Evolutionary conservation across 192 early-diverging fungal genomes (phyloP).

Genomic region (Coemansia erecta): DNA sequence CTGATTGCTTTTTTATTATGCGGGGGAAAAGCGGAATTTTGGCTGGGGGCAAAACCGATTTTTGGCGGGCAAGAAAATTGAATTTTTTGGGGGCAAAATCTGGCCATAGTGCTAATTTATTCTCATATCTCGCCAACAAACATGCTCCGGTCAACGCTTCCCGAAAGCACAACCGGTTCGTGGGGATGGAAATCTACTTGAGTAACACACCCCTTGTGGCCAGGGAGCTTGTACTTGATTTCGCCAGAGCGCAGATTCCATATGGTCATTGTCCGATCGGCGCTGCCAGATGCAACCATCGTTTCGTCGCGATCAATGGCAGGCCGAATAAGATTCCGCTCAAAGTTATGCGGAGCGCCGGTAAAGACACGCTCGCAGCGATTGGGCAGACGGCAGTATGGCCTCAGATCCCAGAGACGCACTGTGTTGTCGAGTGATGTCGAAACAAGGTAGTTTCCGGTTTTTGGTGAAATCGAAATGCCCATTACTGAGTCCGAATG

Average conservation of each 20-base stretch:
- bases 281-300: constrained; percentile 81
- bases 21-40: no score
- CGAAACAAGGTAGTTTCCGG: constrained; percentile 74
- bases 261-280: constrained; percentile 85
- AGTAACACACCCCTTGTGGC: constrained; percentile 92
- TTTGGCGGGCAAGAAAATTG: no score
- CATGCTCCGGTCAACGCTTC: constrained; percentile 83
- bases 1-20: no score
- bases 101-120: neutral
- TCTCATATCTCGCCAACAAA: constrained; percentile 72
- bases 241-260: constrained; percentile 79
- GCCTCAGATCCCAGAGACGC: constrained; percentile 92
- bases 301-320: constrained; percentile 85
- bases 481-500: constrained; percentile 92
- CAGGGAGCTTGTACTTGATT: constrained; percentile 92
- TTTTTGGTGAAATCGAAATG: constrained; percentile 75
- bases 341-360: constrained; percentile 93
- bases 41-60: no score
- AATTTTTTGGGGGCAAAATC: no score
- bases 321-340: constrained; percentile 89
- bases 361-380: constrained; percentile 75
- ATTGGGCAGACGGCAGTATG: constrained; percentile 66
- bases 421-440: constrained; percentile 96
- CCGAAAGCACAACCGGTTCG: constrained; percentile 82
- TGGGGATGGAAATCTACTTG: constrained; percentile 91